phyloP scores from a whole-genome alignment of 768 basidiomycete species.

The Cystofilobasidium macerans region DNA sequence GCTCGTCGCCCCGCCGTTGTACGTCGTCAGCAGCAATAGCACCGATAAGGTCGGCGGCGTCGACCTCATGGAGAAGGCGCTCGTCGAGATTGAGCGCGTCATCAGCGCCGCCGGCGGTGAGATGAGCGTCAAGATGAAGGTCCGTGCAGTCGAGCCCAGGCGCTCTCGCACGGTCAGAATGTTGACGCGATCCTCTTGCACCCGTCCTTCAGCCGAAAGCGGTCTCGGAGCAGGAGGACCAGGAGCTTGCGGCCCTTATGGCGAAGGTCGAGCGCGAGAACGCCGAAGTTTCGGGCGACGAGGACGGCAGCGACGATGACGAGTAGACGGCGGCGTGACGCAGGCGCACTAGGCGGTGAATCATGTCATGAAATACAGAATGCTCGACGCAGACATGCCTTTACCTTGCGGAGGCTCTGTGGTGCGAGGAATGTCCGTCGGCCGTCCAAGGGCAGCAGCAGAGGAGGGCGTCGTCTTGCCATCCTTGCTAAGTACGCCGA shows the following conservation, averaged over 20 bases:
- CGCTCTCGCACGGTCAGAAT: background rate
- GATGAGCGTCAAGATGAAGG: conserved; percentile 94
- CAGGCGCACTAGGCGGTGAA: too few relatives aligned
- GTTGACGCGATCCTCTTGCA: background rate
- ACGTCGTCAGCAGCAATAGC: conserved; percentile 88
- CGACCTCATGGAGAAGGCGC: conserved; percentile 83
- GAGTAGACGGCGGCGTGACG: conserved; percentile 21
- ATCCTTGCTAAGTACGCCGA: too few relatives aligned
- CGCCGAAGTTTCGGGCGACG: conserved; percentile 89
- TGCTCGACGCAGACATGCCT: too few relatives aligned
- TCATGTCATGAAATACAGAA: too few relatives aligned
- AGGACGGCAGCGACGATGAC: conserved; percentile 49
- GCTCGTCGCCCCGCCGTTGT: conserved; percentile 88
- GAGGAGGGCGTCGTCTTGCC: too few relatives aligned
- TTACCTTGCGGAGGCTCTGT: too few relatives aligned
- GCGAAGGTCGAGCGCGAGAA: conserved; percentile 87
- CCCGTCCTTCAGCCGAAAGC: conserved; percentile 70
- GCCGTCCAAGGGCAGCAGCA: too few relatives aligned
- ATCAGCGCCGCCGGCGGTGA: conserved; percentile 78
- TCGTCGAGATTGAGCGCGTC: conserved; percentile 73
- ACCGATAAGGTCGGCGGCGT: conserved; percentile 94
- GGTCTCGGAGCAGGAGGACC: conserved; percentile 92
- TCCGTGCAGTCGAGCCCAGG: conserved; percentile 34
- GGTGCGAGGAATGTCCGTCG: too few relatives aligned
- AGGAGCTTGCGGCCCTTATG: conserved; percentile 94